Evolutionary conservation across 768 basidiomycete genomes (phyloP), one percentile per base, ranked within the genome.

Genomic region (Pilatotrama ljubarskyi): DNA sequence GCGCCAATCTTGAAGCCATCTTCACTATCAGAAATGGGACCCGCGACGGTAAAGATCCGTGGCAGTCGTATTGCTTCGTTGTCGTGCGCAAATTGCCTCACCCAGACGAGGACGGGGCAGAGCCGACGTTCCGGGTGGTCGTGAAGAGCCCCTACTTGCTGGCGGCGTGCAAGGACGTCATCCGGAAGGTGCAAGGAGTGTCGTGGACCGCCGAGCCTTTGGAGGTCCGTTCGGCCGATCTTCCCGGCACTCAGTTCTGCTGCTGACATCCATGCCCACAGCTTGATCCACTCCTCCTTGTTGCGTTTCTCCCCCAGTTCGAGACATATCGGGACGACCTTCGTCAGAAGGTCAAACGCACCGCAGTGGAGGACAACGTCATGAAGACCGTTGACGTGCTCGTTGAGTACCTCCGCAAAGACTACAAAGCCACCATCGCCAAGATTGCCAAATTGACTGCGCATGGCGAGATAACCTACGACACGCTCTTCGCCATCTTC

Each of bases 121-220:
- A 81, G 17, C 77, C 80, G 0, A 79, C 74, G 2, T 83, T 82
- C 74, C 79, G 78, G 68, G 69, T 85, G 24, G 75, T 84, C 50
- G 70, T 87, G 71, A 85, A 85, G 74, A 85, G 82, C 64, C 78
- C 77, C 26, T 84, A 84, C 65, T 77, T 87, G 51, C 69, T 83
- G n/a, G n/a, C n/a, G n/a, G n/a, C n/a, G n/a, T n/a, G n/a, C n/a
- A n/a, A 83, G 64, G 82, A 83, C 41, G 82, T 86, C 24, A 80
- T 87, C 61, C 71, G 77, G 58, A 74, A 78, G 0, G 81, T 82
- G 76, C 80, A 80, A 8, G 84, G 84, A 13, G 70, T 84, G 13
- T 85, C 84, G 6, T 87, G 85, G 84, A 79, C 81, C 41, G 66
- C 78, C 2, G 79, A 83, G n/a, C 82, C 82, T 2, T 73, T 86